A percentile compares a stretch with the other conserved stretches of the same genome.
Evolutionary conservation across 1,284 basidiomycete genomes (phyloP).

Genomic region (Cystobasidium slooffiae): DNA sequence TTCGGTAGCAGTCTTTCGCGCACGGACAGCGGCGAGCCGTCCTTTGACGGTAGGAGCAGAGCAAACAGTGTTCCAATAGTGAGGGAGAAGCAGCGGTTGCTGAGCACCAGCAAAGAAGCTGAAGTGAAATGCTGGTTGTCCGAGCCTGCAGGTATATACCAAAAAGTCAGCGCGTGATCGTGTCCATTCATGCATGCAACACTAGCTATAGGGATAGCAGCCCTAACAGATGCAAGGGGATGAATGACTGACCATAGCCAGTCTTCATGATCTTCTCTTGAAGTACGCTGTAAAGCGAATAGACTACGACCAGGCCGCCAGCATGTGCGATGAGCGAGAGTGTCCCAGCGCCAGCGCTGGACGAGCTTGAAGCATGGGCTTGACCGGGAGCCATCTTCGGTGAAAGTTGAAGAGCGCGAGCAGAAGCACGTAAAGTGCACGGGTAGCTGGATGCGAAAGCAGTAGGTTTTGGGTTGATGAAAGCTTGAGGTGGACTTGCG

Average conservation of each 20-base stretch:
- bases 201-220: background rate
- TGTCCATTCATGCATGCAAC: background rate
- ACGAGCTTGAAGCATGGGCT: background rate
- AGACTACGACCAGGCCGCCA: conserved; percentile 47
- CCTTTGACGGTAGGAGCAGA: conserved; percentile 33
- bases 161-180: background rate
- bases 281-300: conserved; percentile 49
- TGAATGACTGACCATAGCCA: conserved; percentile 48
- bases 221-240: background rate
- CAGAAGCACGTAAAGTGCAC: too few species aligned
- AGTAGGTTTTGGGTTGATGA: too few species aligned
- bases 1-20: conserved; percentile 12
- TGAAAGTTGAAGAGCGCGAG: background rate
- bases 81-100: conserved; percentile 50
- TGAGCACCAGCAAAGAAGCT: conserved; percentile 49
- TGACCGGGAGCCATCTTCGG: conserved; percentile 2
- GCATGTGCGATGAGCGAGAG: conserved; percentile 52
- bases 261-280: conserved; percentile 53
- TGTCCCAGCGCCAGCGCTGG: conserved; percentile 54
- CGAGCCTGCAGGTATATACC: conserved; percentile 33
- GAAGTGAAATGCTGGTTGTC: conserved; percentile 50
- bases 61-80: conserved; percentile 45
- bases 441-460: too few species aligned
- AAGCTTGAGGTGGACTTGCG: too few species aligned
- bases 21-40: conserved; percentile 8